Percentiles rank a stretch among this genome's conserved stretches.
Evolutionary conservation across 768 basidiomycete species (phyloP).

Genomic region (Tulasnella sp.): DNA sequence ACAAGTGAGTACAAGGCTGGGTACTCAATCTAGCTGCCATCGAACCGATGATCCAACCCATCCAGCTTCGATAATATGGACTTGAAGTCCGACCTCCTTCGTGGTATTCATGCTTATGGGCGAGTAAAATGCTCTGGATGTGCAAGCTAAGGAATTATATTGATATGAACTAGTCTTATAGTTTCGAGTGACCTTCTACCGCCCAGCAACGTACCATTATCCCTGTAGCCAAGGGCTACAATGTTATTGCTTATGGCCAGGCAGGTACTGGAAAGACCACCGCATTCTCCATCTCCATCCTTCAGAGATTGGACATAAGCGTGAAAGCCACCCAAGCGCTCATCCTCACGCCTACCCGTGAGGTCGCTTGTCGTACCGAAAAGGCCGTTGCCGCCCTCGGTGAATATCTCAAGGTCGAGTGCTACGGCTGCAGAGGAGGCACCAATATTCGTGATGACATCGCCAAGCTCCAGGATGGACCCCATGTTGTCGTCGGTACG

Average conservation of each 20-base stretch:
- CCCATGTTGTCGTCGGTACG: constrained; percentile 74
- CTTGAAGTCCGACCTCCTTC: constrained; percentile 88
- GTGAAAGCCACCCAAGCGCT: constrained; percentile 91
- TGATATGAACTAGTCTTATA: constrained; percentile 22
- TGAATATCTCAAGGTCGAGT: constrained; percentile 90
- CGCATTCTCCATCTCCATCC: constrained; percentile 97
- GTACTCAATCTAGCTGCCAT: neutral
- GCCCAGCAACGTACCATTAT: constrained; percentile 99
- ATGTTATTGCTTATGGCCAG: constrained; percentile 98
- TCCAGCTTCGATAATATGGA: constrained; percentile 96
- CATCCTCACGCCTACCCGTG: constrained; percentile 94
- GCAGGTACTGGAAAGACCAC: constrained; percentile 99
- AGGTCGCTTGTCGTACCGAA: constrained; percentile 96
- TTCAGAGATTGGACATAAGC: constrained; percentile 83
- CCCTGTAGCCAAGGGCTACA: constrained; percentile 94
- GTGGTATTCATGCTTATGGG: constrained; percentile 96
- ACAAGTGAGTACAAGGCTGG: constrained; percentile 57
- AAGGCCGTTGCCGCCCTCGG: constrained; percentile 91
- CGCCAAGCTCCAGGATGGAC: constrained; percentile 88
- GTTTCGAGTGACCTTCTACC: constrained; percentile 96
- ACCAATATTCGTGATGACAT: constrained; percentile 98
- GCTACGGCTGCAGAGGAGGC: constrained; percentile 95
- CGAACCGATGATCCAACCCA: neutral
- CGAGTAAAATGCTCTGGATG: no score
- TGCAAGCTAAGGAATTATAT: no score